Conservation (phyloP, 371 early-diverging fungal species). For the Mucor sp. region DNA sequence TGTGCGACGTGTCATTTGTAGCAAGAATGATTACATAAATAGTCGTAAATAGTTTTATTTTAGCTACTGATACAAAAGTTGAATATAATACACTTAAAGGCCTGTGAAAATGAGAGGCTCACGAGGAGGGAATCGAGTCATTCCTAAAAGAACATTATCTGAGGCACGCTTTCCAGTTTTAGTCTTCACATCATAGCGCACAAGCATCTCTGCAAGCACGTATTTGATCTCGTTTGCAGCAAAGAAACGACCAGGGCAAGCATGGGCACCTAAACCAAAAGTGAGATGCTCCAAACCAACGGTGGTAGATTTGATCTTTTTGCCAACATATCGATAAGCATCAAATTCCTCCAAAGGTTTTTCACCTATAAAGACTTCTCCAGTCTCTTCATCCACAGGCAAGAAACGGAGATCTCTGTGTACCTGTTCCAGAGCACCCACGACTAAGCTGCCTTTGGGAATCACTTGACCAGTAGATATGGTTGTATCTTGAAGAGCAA, state of each 20-base stretch:
- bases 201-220: slow-evolving; percentile 30
- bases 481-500: slow-evolving; percentile 29
- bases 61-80: neutral
- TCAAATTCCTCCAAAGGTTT: slow-evolving; percentile 27
- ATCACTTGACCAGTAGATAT: slow-evolving; percentile 48
- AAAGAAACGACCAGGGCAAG: slow-evolving; percentile 56
- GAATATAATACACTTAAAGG: neutral
- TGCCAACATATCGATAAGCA: slow-evolving; percentile 29
- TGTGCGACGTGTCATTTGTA: neutral
- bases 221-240: slow-evolving; percentile 53
- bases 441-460: slow-evolving; percentile 40
- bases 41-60: neutral
- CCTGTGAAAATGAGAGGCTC: slow-evolving; percentile 26
- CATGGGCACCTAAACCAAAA: slow-evolving; percentile 44
- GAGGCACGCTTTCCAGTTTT: slow-evolving; percentile 29
- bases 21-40: neutral
- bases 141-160: slow-evolving; percentile 31
- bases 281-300: slow-evolving; percentile 22
- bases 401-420: slow-evolving; percentile 18
- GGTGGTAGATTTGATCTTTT: slow-evolving; percentile 21
- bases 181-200: slow-evolving; percentile 26
- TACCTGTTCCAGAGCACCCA: slow-evolving; percentile 24
- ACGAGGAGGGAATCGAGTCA: slow-evolving; percentile 32
- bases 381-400: slow-evolving; percentile 5
- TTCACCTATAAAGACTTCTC: neutral